A percentile compares a stretch with the other conserved stretches of the same genome.
These are phyloP conservation scores for Imleria badia DNA, from an alignment of 768 basidiomycete species.

Conservation along the genomic window DNA sequence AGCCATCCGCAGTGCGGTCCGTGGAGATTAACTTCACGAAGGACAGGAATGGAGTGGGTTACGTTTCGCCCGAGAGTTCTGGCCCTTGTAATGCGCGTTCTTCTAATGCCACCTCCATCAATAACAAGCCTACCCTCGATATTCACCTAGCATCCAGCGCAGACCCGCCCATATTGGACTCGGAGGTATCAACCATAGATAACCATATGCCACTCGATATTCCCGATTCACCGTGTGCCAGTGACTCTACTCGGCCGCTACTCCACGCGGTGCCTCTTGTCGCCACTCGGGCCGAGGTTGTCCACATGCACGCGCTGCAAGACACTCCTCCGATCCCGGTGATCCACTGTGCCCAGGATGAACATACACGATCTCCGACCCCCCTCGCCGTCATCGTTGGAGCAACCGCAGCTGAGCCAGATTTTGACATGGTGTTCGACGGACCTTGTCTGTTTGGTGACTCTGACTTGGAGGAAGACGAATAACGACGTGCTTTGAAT, in stretches of 20 bases:
- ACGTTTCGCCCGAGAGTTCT: conserved; percentile 1
- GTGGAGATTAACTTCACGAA: conserved; percentile 18
- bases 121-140: not conserved
- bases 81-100: not conserved
- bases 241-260: not conserved
- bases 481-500: conserved; percentile 1
- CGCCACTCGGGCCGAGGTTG: not conserved
- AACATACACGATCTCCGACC: not conserved
- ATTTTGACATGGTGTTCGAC: conserved; percentile 10
- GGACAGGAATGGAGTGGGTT: conserved; percentile 29
- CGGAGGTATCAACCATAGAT: conserved; percentile 2
- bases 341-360: not conserved
- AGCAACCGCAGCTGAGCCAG: not conserved
- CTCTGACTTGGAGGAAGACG: conserved; percentile 32
- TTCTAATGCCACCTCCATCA: not conserved
- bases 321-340: not conserved
- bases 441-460: conserved; percentile 33
- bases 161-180: not conserved
- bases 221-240: not conserved
- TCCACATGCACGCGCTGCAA: not conserved
- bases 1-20: not conserved
- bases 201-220: not conserved
- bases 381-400: not conserved
- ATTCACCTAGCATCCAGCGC: not conserved
- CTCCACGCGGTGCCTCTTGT: not conserved